Evolutionary conservation across 306 rosid genomes (phyloP).

Genomic region (Pterocarpus macrocarpus): DNA sequence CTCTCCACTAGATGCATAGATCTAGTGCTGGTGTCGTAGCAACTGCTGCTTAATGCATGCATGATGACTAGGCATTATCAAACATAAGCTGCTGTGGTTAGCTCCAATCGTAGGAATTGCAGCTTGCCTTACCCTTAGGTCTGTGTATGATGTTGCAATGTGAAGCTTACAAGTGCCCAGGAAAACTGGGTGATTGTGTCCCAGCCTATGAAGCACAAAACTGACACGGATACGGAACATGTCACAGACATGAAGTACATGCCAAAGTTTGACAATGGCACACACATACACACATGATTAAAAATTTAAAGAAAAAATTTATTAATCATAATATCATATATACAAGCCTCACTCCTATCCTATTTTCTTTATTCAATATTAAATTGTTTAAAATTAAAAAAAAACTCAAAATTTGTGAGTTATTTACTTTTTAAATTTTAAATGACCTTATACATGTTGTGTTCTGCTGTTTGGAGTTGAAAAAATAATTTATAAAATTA

Average conservation of each 20-base stretch:
- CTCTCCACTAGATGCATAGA: conserved; percentile 17
- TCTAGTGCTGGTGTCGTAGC: conserved; percentile 31
- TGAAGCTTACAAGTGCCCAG: conserved; percentile 13
- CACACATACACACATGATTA: too few species aligned
- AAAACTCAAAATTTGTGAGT: too few species aligned
- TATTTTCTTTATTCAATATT: too few species aligned
- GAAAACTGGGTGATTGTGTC: neutral
- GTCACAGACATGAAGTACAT: too few species aligned
- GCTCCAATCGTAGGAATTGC: neutral
- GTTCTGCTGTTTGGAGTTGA: neutral
- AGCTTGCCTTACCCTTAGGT: neutral
- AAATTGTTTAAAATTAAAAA: too few species aligned
- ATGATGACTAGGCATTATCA: conserved; percentile 23
- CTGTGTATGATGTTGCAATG: conserved; percentile 1
- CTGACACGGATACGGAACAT: too few species aligned
- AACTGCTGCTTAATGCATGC: conserved; percentile 31
- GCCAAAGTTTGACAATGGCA: too few species aligned
- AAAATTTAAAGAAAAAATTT: too few species aligned
- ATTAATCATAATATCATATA: too few species aligned
- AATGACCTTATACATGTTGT: neutral
- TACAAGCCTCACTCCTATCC: too few species aligned
- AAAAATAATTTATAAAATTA: too few species aligned
- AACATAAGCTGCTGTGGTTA: conserved; percentile 6
- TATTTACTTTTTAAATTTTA: neutral
- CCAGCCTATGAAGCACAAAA: too few species aligned